Percentiles rank a stretch among this genome's conserved stretches.
Conservation (phyloP, 768 basidiomycete genomes). For the Strobilomyces echinocephalus region DNA sequence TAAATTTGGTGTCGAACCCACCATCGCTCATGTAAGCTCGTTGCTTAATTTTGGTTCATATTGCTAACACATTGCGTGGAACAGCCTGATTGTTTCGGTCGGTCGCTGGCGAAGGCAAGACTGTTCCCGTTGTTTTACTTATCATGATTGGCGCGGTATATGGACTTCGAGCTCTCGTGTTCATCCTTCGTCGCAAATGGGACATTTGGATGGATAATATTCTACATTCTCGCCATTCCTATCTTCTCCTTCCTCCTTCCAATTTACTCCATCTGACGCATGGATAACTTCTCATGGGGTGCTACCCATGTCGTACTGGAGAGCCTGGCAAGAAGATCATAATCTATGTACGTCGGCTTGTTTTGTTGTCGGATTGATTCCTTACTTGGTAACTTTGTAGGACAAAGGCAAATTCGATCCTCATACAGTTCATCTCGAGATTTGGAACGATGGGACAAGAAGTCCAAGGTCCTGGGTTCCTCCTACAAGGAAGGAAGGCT, state of each 20-base stretch:
- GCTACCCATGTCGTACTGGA: conserved; percentile 83
- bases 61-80: conserved; percentile 5
- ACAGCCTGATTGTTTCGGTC: conserved; percentile 80
- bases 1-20: conserved; percentile 87
- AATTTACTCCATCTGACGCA: conserved; percentile 93
- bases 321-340: conserved; percentile 95
- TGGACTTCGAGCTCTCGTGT: conserved; percentile 89
- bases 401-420: conserved; percentile 99
- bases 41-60: background rate
- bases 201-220: conserved; percentile 97
- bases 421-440: conserved; percentile 86
- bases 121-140: conserved; percentile 76
- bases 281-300: conserved; percentile 99
- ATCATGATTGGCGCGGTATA: conserved; percentile 94
- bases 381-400: conserved; percentile 35
- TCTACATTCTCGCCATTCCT: conserved; percentile 94
- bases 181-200: conserved; percentile 90
- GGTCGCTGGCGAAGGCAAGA: conserved; percentile 58
- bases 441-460: conserved; percentile 99
- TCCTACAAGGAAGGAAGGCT: conserved; percentile 65
- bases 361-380: conserved; percentile 1
- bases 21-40: conserved; percentile 81
- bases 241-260: conserved; percentile 91
- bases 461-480: conserved; percentile 94
- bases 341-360: conserved; percentile 65